A percentile compares a stretch with the other conserved stretches of the same genome.
phyloP scores from a whole-genome alignment of 1,284 basidiomycete genomes.

The Ustilago shanxiensis region DNA sequence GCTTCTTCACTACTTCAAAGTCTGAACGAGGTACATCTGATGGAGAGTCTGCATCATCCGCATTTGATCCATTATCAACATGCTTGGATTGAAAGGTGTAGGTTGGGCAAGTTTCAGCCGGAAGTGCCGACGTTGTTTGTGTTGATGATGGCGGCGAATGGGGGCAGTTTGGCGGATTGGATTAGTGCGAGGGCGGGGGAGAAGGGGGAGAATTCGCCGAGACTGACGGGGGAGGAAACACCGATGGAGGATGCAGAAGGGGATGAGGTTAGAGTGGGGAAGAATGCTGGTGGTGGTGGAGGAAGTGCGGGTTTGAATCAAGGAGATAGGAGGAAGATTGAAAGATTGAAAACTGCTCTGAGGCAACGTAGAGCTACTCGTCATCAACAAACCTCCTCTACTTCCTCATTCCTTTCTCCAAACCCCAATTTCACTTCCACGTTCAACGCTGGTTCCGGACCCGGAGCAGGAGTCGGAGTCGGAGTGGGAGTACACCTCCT shows the following conservation, averaged over 20 bases:
- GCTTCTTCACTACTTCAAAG: slow-evolving; percentile 51
- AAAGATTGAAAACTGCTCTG: slow-evolving; percentile 51
- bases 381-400: neutral
- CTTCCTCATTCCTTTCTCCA: neutral
- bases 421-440: neutral
- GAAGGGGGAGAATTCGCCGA: neutral
- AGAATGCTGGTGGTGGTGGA: neutral
- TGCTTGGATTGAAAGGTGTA: slow-evolving; percentile 83
- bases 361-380: slow-evolving; percentile 43
- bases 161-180: slow-evolving; percentile 67
- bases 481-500: slow-evolving; percentile 58
- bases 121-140: slow-evolving; percentile 65
- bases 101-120: slow-evolving; percentile 56
- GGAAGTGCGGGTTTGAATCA: neutral
- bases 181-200: slow-evolving; percentile 54
- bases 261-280: neutral
- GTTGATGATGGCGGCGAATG: slow-evolving; percentile 69
- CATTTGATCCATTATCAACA: slow-evolving; percentile 96
- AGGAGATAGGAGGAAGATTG: slow-evolving; percentile 28
- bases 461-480: too few relatives aligned
- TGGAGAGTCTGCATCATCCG: slow-evolving; percentile 87
- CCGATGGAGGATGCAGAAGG: neutral
- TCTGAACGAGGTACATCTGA: slow-evolving; percentile 77
- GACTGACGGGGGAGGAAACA: neutral
- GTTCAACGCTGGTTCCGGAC: too few relatives aligned